These are phyloP conservation scores for Nicotiana otophora DNA, from an alignment of 257 asterid species.

Conservation along the genomic window DNA sequence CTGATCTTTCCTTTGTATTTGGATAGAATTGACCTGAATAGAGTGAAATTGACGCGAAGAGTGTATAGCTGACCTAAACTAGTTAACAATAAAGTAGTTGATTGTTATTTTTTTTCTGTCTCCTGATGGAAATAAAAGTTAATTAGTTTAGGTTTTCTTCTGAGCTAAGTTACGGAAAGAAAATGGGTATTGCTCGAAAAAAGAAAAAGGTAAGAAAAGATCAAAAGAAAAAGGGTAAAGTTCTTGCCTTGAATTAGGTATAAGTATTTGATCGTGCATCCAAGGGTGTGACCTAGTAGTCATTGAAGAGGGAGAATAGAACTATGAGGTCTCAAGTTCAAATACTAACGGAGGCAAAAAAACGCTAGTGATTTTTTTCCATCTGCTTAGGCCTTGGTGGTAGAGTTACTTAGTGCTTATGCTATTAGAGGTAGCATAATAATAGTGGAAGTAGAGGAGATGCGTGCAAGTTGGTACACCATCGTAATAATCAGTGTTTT, in stretches of 20 bases:
- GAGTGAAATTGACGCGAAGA: not conserved
- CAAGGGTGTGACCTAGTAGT: too few relatives aligned
- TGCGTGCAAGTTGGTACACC: too few relatives aligned
- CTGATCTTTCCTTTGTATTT: not conserved
- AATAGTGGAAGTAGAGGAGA: too few relatives aligned
- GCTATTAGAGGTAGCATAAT: too few relatives aligned
- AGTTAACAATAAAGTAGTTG: not conserved
- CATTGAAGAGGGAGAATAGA: too few relatives aligned
- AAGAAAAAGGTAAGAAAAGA: not conserved
- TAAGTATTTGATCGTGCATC: too few relatives aligned
- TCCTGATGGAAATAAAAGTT: not conserved
- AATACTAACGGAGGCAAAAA: too few relatives aligned
- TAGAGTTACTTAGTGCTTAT: too few relatives aligned
- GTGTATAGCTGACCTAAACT: not conserved
- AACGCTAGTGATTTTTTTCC: too few relatives aligned
- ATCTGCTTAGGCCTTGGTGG: too few relatives aligned
- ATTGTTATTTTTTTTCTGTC: not conserved
- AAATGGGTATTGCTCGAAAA: not conserved
- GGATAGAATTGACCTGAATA: not conserved
- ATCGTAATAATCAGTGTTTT: too few relatives aligned
- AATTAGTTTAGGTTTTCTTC: not conserved
- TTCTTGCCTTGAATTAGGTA: not conserved
- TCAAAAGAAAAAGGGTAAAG: not conserved
- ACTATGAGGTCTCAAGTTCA: too few relatives aligned
- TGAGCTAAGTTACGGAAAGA: not conserved